Percentiles rank a stretch among this genome's conserved stretches.
phyloP scores from a whole-genome alignment of 2,329 filamentous ascomycete genomes.

The Elsinoe ampelina region DNA sequence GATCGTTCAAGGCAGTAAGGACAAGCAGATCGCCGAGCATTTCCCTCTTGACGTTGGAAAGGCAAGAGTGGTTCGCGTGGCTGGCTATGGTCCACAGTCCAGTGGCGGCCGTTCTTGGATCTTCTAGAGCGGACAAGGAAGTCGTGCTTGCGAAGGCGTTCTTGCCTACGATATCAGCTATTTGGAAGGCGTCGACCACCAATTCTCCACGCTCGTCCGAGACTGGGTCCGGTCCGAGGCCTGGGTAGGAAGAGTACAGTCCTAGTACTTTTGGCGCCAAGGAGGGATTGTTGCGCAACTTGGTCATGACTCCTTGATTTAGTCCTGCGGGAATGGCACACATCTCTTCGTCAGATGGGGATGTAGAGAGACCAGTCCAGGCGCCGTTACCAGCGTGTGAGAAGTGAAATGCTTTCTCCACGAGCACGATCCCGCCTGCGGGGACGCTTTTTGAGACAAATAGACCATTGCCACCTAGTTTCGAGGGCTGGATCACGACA shows the following conservation, averaged over 20 bases:
- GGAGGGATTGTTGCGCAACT: constrained; percentile 34
- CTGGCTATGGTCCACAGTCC: constrained; percentile 33
- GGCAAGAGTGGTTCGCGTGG: constrained; percentile 37
- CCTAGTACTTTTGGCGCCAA: constrained; percentile 22
- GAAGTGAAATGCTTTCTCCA: constrained; percentile 35
- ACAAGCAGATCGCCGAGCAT: constrained; percentile 35
- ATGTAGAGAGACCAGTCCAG: constrained; percentile 39
- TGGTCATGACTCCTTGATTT: constrained; percentile 28
- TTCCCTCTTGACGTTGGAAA: constrained; percentile 29
- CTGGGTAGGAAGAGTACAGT: neutral
- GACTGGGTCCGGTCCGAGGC: neutral
- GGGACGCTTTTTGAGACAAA: constrained; percentile 33
- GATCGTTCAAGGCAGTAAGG: constrained; percentile 32
- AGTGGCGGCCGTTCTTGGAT: neutral
- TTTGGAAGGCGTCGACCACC: constrained; percentile 31
- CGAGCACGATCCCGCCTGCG: constrained; percentile 35
- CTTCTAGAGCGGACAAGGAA: neutral
- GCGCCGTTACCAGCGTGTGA: constrained; percentile 20
- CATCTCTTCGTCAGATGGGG: constrained; percentile 22
- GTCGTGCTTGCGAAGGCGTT: constrained; percentile 28
- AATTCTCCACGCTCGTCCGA: constrained; percentile 24
- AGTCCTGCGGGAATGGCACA: constrained; percentile 19
- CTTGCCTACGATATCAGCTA: constrained; percentile 33
- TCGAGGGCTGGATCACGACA: constrained; percentile 27
- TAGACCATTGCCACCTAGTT: constrained; percentile 33